These are phyloP conservation scores for Rhizopogon sp. DNA, from an alignment of 768 basidiomycete genomes.

Conservation along the genomic window DNA sequence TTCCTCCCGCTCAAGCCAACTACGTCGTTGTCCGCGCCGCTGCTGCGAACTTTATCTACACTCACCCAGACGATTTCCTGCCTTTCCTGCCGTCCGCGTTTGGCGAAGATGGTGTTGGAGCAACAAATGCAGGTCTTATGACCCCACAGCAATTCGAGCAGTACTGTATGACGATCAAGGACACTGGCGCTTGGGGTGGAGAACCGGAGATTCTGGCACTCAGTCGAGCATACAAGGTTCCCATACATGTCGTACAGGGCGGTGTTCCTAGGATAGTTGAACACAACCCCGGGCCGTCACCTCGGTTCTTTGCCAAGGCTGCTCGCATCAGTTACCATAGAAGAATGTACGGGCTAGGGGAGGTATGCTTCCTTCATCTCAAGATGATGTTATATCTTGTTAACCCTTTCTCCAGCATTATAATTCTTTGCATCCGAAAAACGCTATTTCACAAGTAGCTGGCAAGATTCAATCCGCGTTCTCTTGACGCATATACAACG, in stretches of 20 bases:
- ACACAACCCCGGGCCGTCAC: constrained; percentile 53
- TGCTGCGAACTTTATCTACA: constrained; percentile 77
- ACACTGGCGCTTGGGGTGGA: constrained; percentile 94
- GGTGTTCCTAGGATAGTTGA: constrained; percentile 79
- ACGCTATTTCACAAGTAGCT: constrained; percentile 19
- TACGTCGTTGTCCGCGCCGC: constrained; percentile 57
- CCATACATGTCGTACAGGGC: constrained; percentile 89
- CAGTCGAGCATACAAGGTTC: constrained; percentile 70
- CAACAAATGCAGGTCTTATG: constrained; percentile 65
- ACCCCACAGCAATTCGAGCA: constrained; percentile 52
- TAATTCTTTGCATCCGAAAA: constrained; percentile 72
- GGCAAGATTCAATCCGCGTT: constrained; percentile 27
- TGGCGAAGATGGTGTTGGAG: constrained; percentile 65
- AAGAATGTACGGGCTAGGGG: constrained; percentile 92
- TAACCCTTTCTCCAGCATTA: constrained; percentile 57
- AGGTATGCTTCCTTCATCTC: constrained; percentile 48
- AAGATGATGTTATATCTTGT: background rate
- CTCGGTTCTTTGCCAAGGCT: constrained; percentile 30
- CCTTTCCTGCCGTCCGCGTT: constrained; percentile 81
- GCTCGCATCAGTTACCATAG: constrained; percentile 89
- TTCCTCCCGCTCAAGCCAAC: constrained; percentile 53
- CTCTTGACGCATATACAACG: constrained; percentile 11
- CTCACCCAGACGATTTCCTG: constrained; percentile 85
- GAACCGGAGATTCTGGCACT: constrained; percentile 95
- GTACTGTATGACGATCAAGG: constrained; percentile 75